Conservation (phyloP, 305 asterid genomes). For the Plantago lanceolata region DNA sequence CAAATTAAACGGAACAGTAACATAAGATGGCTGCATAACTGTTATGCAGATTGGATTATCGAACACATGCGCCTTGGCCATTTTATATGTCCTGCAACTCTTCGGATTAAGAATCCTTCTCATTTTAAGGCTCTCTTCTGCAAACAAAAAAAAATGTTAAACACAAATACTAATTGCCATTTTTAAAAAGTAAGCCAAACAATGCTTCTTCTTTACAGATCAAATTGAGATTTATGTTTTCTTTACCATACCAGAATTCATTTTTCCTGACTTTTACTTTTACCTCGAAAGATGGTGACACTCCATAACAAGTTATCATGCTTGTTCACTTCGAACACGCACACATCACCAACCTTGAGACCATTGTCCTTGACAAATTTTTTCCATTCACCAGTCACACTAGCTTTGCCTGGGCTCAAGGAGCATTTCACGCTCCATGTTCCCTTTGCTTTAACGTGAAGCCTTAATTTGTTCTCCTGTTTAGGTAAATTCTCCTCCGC, state of each 20-base stretch:
- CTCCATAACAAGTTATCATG: slow-evolving; percentile 12
- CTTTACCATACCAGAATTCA: not conserved
- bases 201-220: not conserved
- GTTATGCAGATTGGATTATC: slow-evolving; percentile 25
- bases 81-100: slow-evolving; percentile 10
- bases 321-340: slow-evolving; percentile 25
- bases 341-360: slow-evolving; percentile 28
- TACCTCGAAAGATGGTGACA: slow-evolving; percentile 17
- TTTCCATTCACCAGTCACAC: slow-evolving; percentile 9
- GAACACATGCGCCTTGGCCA: slow-evolving; percentile 24
- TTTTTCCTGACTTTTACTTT: not conserved
- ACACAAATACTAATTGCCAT: not conserved
- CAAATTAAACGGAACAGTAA: not conserved
- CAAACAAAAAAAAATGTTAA: not conserved
- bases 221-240: not conserved
- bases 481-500: slow-evolving; percentile 1
- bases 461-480: not conserved
- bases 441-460: not conserved
- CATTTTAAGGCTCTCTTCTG: slow-evolving; percentile 5
- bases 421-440: slow-evolving; percentile 13
- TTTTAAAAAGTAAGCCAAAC: not conserved
- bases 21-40: slow-evolving; percentile 27
- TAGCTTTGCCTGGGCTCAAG: not conserved
- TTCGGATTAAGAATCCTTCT: not conserved
- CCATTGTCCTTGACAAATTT: slow-evolving; percentile 26